Conservation (phyloP, 2,329 filamentous ascomycete genomes). For the Penicillium hesseltinei region DNA sequence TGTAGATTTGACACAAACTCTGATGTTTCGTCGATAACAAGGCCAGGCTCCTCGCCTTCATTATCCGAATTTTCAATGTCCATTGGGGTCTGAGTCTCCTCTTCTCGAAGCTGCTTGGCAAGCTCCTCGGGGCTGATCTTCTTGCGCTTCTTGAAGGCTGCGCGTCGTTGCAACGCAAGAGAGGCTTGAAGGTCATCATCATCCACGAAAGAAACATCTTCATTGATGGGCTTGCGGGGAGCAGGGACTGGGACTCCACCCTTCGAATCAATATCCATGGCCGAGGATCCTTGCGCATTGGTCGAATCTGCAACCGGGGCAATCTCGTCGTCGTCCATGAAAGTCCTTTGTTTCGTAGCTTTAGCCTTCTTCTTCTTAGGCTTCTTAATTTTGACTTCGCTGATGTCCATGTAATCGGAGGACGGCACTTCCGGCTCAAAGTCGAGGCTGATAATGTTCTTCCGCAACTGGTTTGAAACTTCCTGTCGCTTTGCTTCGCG, state of each 20-base stretch:
- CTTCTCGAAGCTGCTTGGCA: slow-evolving; percentile 71
- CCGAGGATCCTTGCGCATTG: slow-evolving; percentile 42
- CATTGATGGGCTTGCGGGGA: slow-evolving; percentile 62
- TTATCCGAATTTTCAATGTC: slow-evolving; percentile 57
- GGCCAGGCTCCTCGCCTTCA: slow-evolving; percentile 57
- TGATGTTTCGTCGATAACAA: slow-evolving; percentile 94
- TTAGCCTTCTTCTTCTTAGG: slow-evolving; percentile 84
- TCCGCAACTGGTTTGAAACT: slow-evolving; percentile 60
- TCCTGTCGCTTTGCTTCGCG: slow-evolving; percentile 55
- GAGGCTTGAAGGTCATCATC: slow-evolving; percentile 90
- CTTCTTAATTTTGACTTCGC: slow-evolving; percentile 90
- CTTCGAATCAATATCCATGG: slow-evolving; percentile 76
- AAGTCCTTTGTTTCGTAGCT: slow-evolving; percentile 65
- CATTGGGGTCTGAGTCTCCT: slow-evolving; percentile 52
- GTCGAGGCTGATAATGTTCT: slow-evolving; percentile 74
- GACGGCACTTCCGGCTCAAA: slow-evolving; percentile 63
- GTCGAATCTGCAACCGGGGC: slow-evolving; percentile 40
- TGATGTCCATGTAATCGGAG: slow-evolving; percentile 85
- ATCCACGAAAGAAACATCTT: slow-evolving; percentile 72
- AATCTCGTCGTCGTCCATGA: slow-evolving; percentile 60
- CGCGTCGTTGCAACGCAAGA: slow-evolving; percentile 76
- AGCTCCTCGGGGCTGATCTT: slow-evolving; percentile 82
- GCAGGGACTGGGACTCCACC: slow-evolving; percentile 37
- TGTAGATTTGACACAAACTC: slow-evolving; percentile 88
- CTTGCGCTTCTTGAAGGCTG: slow-evolving; percentile 88